These are phyloP conservation scores for Diaporthe sp. DNA, from an alignment of 2,329 filamentous ascomycete genomes.

Conservation along the genomic window DNA sequence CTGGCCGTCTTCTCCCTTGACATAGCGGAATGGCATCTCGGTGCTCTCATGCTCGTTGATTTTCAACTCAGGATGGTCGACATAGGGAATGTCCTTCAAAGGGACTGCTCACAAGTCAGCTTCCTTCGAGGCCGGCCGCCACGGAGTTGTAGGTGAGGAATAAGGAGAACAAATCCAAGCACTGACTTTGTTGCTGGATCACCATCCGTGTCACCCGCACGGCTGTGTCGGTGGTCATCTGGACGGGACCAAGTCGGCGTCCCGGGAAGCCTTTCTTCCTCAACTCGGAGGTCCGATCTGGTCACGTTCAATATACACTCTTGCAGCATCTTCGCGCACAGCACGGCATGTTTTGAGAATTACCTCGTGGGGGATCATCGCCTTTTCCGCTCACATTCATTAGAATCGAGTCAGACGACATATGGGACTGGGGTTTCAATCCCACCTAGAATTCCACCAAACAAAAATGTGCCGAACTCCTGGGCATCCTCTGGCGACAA, in stretches of 20 bases:
- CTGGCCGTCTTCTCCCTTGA: slow-evolving; percentile 78
- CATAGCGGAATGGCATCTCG: slow-evolving; percentile 98
- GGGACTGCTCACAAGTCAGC: slow-evolving; percentile 66
- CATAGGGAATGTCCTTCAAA: slow-evolving; percentile 82
- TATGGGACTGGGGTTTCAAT: slow-evolving; percentile 33
- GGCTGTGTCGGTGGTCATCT: slow-evolving; percentile 99
- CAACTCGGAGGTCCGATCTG: slow-evolving; percentile 95
- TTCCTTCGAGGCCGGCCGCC: slow-evolving; percentile 16
- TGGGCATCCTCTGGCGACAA: slow-evolving; percentile 86
- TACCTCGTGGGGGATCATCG: slow-evolving; percentile 93
- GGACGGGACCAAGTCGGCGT: slow-evolving; percentile 87
- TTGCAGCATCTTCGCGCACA: neutral
- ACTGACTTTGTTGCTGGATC: slow-evolving; percentile 82
- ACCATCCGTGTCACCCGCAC: slow-evolving; percentile 93
- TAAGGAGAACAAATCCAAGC: neutral
- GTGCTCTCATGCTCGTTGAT: slow-evolving; percentile 94
- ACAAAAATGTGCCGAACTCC: slow-evolving; percentile 90
- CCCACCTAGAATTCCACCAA: slow-evolving; percentile 93
- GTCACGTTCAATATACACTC: slow-evolving; percentile 36
- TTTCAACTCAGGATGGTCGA: slow-evolving; percentile 90
- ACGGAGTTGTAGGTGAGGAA: neutral
- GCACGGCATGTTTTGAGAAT: slow-evolving; percentile 44
- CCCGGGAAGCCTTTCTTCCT: slow-evolving; percentile 93
- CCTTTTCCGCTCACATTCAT: slow-evolving; percentile 62
- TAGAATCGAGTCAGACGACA: slow-evolving; percentile 15